phyloP scores from a whole-genome alignment of 352 stramenopile species.

The Peronospora tabacina region DNA sequence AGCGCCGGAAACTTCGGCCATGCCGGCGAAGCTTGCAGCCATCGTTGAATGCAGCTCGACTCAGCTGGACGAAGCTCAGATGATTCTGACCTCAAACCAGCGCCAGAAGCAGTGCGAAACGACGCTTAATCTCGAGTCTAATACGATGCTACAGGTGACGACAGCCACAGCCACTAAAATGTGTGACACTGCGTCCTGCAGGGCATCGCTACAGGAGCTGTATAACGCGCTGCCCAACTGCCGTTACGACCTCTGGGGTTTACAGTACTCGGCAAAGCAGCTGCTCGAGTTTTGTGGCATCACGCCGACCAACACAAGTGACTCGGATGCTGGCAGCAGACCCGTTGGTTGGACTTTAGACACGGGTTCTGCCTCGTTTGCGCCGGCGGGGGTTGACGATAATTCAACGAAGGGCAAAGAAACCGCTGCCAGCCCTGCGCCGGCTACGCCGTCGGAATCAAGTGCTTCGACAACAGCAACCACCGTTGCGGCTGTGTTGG shows the following conservation, averaged over 20 bases:
- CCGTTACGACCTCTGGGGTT: conserved; percentile 42
- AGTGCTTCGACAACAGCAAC: conserved; percentile 12
- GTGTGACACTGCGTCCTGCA: conserved; percentile 41
- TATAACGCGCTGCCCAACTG: conserved; percentile 58
- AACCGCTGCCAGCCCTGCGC: conserved; percentile 14
- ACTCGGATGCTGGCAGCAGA: conserved; percentile 13
- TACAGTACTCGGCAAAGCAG: conserved; percentile 34
- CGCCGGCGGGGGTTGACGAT: conserved; percentile 27
- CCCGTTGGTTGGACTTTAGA: conserved; percentile 22
- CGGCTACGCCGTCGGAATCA: conserved; percentile 8
- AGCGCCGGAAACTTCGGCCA: conserved; percentile 12
- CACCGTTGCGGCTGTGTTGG: conserved; percentile 18
- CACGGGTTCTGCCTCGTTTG: conserved; percentile 28
- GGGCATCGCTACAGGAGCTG: conserved; percentile 42
- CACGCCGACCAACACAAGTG: conserved; percentile 29
- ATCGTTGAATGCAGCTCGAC: conserved; percentile 40
- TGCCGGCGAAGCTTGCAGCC: conserved; percentile 29
- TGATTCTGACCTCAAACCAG: conserved; percentile 38
- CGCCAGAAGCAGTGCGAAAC: conserved; percentile 48
- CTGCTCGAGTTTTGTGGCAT: conserved; percentile 48
- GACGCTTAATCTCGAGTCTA: conserved; percentile 16
- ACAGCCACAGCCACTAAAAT: conserved; percentile 30
- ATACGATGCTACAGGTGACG: conserved; percentile 45
- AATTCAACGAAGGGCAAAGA: conserved; percentile 18
- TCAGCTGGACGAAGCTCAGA: conserved; percentile 33